Evolutionary conservation across 805 yeast genomes (phyloP), one percentile per base, ranked within the genome.

Genomic region (Metschnikowia lochheadii): DNA sequence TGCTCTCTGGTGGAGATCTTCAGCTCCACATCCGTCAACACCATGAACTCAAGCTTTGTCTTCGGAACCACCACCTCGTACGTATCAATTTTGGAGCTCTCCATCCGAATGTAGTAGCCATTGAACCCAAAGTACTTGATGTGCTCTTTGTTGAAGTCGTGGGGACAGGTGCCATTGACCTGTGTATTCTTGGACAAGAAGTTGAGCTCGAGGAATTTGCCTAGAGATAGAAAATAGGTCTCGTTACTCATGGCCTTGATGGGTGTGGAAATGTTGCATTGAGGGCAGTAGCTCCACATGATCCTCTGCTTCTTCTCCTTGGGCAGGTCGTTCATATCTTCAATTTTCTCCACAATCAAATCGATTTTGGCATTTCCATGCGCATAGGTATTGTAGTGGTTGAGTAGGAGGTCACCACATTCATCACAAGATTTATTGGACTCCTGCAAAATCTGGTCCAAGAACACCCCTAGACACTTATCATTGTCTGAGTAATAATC

Each of bases 401-500:
- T 88, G 40, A 80, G 66, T 54, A 86, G 64, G 0, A 77, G 61
- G 17, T 85, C 82, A 0, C 87, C 89, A 69, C 98, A 94, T 53
- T 89, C 96, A 0, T 83, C 76, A 63, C 99, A 94, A 0, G 73
- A 68, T 47, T 76, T 80, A 21, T 76, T 69, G 0, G 89, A 83
- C n/a, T 87, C 84, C 5, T 79, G 71, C 51, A 89, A 84, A 36
- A 84, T 75, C 49, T 85, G 87, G 61, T 95, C 97, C 40, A 94
- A 81, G 57, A 84, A 89, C 59, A 87, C 88, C 0, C 99, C 99
- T 40, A 95, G 68, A 8, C 96, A 84, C 62, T 87, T 85, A 64
- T 95, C 99, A 51, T 85, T 87, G 44, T 89, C 96, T 73, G 96
- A 83, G 63, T 92, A 94, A 62, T 78, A 95, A 54, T 91, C 97